These are phyloP conservation scores for Paraleonurus japonicus DNA, from an alignment of 257 asterid species.

Conservation along the genomic window DNA sequence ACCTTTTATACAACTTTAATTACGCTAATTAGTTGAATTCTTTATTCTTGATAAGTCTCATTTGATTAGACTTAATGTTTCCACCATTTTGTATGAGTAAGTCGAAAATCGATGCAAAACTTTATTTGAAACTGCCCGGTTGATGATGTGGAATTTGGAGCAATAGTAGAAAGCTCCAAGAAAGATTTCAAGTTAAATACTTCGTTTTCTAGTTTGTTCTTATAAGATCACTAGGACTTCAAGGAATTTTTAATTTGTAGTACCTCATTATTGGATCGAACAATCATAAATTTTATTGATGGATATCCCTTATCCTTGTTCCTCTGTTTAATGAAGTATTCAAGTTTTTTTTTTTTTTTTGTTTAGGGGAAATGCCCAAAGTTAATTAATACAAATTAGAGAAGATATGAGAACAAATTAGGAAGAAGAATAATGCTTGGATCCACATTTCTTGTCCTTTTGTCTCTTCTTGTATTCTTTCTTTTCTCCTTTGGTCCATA, in stretches of 20 bases:
- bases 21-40: too few relatives aligned
- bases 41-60: neutral
- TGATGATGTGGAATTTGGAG: neutral
- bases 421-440: neutral
- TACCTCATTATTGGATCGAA: too few relatives aligned
- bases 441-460: conserved; percentile 30
- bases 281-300: neutral
- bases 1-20: too few relatives aligned
- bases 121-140: too few relatives aligned
- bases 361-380: too few relatives aligned
- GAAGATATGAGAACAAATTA: conserved; percentile 1
- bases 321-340: neutral
- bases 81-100: too few relatives aligned
- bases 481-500: neutral
- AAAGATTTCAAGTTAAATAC: too few relatives aligned
- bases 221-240: neutral
- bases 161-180: neutral
- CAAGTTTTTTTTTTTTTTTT: too few relatives aligned
- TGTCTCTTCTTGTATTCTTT: conserved; percentile 27
- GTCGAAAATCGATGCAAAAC: too few relatives aligned
- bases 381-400: neutral
- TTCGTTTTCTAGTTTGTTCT: too few relatives aligned
- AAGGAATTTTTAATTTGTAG: neutral
- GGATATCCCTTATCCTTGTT: neutral
- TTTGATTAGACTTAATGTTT: neutral